A percentile compares a stretch with the other conserved stretches of the same genome.
Conservation (phyloP, 2,329 filamentous ascomycete species). For the Hypoxylon sp. region DNA sequence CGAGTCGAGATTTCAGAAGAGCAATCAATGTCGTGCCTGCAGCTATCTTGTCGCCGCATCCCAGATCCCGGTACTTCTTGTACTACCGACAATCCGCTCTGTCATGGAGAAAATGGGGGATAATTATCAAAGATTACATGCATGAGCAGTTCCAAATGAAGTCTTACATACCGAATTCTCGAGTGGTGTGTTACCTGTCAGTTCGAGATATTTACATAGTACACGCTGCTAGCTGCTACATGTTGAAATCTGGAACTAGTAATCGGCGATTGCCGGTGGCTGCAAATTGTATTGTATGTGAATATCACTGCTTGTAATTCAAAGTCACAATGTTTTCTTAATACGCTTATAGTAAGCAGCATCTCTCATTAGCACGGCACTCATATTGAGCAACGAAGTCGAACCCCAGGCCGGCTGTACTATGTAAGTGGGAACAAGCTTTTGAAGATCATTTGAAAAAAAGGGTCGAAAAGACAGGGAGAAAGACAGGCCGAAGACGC, state of each 20-base stretch:
- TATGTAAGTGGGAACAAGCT: slow-evolving; percentile 29
- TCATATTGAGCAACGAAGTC: neutral
- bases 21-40: neutral
- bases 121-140: no score
- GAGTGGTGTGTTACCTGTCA: slow-evolving; percentile 3
- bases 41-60: slow-evolving; percentile 1
- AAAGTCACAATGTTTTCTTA: slow-evolving; percentile 1
- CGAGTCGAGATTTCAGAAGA: slow-evolving; percentile 10
- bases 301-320: slow-evolving; percentile 8
- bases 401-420: no score
- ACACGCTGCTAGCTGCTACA: slow-evolving; percentile 19
- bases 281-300: slow-evolving; percentile 7
- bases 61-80: slow-evolving; percentile 10
- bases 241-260: slow-evolving; percentile 24
- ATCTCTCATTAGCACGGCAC: slow-evolving; percentile 11
- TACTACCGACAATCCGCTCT: slow-evolving; percentile 9
- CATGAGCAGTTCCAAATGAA: no score
- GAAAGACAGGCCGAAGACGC: slow-evolving; percentile 21
- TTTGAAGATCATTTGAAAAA: slow-evolving; percentile 11
- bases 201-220: slow-evolving; percentile 9
- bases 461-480: slow-evolving; percentile 15
- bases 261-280: slow-evolving; percentile 28
- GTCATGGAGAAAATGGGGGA: no score
- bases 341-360: slow-evolving; percentile 26
- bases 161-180: no score